Percentiles rank a stretch among this genome's conserved stretches.
These are phyloP conservation scores for Ogataea glucozyma DNA, from an alignment of 805 yeast species.

Conservation along the genomic window DNA sequence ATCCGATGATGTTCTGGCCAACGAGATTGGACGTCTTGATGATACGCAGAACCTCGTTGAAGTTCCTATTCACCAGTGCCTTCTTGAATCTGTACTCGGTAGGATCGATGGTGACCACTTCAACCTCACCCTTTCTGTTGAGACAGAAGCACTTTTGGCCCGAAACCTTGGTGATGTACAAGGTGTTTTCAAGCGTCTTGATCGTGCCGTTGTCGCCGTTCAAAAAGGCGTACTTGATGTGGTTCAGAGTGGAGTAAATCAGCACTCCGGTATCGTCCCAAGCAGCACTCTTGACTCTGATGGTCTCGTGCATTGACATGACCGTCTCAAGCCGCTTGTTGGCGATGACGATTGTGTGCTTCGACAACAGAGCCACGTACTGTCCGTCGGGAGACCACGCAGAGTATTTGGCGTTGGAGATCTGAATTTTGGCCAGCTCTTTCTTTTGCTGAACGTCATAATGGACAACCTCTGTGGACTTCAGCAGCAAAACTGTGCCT, in stretches of 20 bases:
- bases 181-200: slow-evolving; percentile 85
- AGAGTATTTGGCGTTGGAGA: slow-evolving; percentile 81
- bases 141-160: slow-evolving; percentile 77
- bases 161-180: slow-evolving; percentile 73
- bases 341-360: slow-evolving; percentile 90
- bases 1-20: slow-evolving; percentile 95
- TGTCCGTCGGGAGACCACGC: slow-evolving; percentile 88
- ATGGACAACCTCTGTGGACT: slow-evolving; percentile 68
- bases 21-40: slow-evolving; percentile 88
- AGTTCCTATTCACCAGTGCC: slow-evolving; percentile 86
- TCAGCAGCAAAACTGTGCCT: slow-evolving; percentile 78
- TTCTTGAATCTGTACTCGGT: slow-evolving; percentile 96
- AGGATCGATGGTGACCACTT: slow-evolving; percentile 80
- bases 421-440: slow-evolving; percentile 65
- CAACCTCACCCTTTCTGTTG: slow-evolving; percentile 83
- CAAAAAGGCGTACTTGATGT: slow-evolving; percentile 86
- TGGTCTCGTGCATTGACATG: slow-evolving; percentile 91
- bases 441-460: slow-evolving; percentile 94
- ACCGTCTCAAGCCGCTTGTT: slow-evolving; percentile 73
- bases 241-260: slow-evolving; percentile 91
- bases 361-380: slow-evolving; percentile 82
- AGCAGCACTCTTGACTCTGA: slow-evolving; percentile 92
- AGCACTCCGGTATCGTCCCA: slow-evolving; percentile 96
- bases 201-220: slow-evolving; percentile 96
- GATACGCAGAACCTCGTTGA: slow-evolving; percentile 86